phyloP scores from a whole-genome alignment of 2,329 filamentous ascomycete genomes.

The Pseudocercospora pini-densiflorae region DNA sequence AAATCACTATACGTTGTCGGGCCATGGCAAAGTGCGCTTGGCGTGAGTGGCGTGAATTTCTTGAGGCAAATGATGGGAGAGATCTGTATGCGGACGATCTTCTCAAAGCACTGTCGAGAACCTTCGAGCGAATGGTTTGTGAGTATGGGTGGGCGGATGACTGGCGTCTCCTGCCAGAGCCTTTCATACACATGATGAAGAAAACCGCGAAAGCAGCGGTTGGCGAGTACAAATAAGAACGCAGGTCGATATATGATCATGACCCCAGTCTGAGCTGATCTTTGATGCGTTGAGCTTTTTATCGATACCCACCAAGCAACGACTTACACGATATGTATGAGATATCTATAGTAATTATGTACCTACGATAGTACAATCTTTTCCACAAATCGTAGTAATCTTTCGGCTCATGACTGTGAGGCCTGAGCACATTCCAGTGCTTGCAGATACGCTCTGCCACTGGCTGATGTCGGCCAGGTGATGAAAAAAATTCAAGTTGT shows the following conservation, averaged over 20 bases:
- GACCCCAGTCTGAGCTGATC: not conserved
- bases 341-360: not conserved
- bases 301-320: slow-evolving; percentile 9
- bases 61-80: slow-evolving; percentile 11
- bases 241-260: not conserved
- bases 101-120: slow-evolving; percentile 10
- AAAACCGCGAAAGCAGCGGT: slow-evolving; percentile 7
- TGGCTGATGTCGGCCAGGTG: not conserved
- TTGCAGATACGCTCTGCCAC: not conserved
- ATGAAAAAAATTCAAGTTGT: too few species aligned
- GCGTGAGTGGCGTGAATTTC: slow-evolving; percentile 23
- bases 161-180: slow-evolving; percentile 4
- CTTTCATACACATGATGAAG: slow-evolving; percentile 13
- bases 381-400: not conserved
- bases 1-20: slow-evolving; percentile 18
- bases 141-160: slow-evolving; percentile 19
- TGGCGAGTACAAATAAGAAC: not conserved
- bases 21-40: slow-evolving; percentile 25
- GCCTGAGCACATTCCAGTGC: not conserved
- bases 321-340: slow-evolving; percentile 4
- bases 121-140: slow-evolving; percentile 12
- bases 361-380: not conserved
- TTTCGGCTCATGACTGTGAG: not conserved
- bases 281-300: not conserved
- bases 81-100: slow-evolving; percentile 9